Percentiles rank a stretch among this genome's conserved stretches.
These are phyloP conservation scores for Calonectria pseudoturangicola DNA, from an alignment of 2,329 filamentous ascomycete genomes.

Conservation along the genomic window DNA sequence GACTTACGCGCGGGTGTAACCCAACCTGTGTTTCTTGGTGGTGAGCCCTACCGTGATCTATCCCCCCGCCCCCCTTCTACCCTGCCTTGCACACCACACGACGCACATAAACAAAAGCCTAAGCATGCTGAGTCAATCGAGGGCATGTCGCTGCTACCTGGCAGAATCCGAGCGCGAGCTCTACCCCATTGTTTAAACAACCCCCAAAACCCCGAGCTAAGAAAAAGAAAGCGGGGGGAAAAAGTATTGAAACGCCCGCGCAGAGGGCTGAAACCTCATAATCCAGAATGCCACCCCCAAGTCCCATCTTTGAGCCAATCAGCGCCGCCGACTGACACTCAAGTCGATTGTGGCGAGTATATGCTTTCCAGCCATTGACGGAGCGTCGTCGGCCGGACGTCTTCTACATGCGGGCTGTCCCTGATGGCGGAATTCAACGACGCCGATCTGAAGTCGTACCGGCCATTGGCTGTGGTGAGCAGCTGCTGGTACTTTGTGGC, in stretches of 20 bases:
- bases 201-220: constrained; percentile 3
- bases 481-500: constrained; percentile 76
- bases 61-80: not conserved
- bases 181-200: constrained; percentile 30
- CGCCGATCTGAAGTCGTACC: constrained; percentile 77
- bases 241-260: not conserved
- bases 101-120: not conserved
- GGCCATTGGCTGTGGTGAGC: constrained; percentile 80
- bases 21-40: constrained; percentile 7
- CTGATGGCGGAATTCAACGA: constrained; percentile 74
- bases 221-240: not conserved
- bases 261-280: not conserved
- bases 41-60: constrained; percentile 18
- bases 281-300: not conserved
- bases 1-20: constrained; percentile 23
- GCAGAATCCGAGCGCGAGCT: constrained; percentile 41
- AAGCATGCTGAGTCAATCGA: constrained; percentile 13
- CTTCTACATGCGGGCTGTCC: constrained; percentile 57
- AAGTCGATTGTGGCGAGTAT: constrained; percentile 6
- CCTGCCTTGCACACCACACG: not conserved
- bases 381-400: constrained; percentile 70
- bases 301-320: not conserved
- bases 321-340: not conserved
- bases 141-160: constrained; percentile 24
- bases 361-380: constrained; percentile 69